phyloP scores from a whole-genome alignment of 306 rosid species.

The Cucumis melo region DNA sequence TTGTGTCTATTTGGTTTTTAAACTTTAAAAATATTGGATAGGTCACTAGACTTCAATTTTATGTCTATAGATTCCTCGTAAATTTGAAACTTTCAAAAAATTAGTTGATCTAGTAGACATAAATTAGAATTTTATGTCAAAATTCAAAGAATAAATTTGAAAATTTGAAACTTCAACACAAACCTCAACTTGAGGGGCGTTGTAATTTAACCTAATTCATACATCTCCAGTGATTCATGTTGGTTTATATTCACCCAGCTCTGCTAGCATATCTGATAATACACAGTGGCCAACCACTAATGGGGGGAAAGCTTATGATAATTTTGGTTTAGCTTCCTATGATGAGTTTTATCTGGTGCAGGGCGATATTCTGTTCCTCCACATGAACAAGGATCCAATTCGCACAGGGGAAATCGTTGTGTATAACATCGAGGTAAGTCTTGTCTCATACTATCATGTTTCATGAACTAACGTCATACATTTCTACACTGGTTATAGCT shows the following conservation, averaged over 20 bases:
- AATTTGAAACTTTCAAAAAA: too few species aligned
- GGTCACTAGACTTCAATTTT: too few species aligned
- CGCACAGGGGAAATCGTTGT: conserved; percentile 74
- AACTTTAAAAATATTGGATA: too few species aligned
- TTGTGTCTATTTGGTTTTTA: too few species aligned
- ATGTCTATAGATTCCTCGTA: too few species aligned
- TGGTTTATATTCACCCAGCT: not conserved
- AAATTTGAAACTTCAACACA: not conserved
- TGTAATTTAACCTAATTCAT: not conserved
- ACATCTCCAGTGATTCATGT: not conserved
- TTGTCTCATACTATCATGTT: not conserved
- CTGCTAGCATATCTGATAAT: not conserved
- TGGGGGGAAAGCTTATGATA: not conserved
- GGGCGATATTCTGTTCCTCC: conserved; percentile 70
- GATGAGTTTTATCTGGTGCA: conserved; percentile 7
- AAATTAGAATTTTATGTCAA: not conserved
- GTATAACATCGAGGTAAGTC: conserved; percentile 38
- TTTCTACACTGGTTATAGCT: not conserved
- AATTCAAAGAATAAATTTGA: not conserved
- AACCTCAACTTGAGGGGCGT: not conserved
- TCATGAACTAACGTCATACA: not conserved
- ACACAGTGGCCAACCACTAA: not conserved
- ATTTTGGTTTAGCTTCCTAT: not conserved
- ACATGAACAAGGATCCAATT: conserved; percentile 45
- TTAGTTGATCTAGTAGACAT: not conserved